phyloP scores from a whole-genome alignment of 2,329 filamentous ascomycete genomes.

The Sporothrix pseudoabietina region DNA sequence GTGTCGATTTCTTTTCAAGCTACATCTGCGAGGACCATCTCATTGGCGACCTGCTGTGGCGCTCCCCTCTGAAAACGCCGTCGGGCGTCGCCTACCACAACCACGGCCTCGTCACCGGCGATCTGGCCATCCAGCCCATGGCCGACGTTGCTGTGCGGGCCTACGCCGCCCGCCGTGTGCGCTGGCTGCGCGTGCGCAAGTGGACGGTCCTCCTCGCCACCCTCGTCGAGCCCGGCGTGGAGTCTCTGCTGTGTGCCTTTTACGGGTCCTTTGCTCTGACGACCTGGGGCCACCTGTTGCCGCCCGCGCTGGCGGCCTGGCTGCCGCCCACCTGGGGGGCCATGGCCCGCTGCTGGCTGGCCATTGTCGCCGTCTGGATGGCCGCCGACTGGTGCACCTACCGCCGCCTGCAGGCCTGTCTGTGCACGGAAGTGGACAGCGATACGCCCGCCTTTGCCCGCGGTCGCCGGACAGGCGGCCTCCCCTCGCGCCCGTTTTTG shows the following conservation, averaged over 20 bases:
- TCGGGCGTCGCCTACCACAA: slow-evolving; percentile 57
- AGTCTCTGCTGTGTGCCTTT: slow-evolving; percentile 79
- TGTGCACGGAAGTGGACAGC: slow-evolving; percentile 67
- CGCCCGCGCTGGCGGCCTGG: slow-evolving; percentile 46
- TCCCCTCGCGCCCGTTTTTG: slow-evolving; percentile 58
- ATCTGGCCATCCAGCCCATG: slow-evolving; percentile 88
- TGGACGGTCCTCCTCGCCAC: slow-evolving; percentile 90
- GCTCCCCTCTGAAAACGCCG: slow-evolving; percentile 55
- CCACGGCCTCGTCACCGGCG: slow-evolving; percentile 81
- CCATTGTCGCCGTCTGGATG: slow-evolving; percentile 71
- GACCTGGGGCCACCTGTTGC: slow-evolving; percentile 59
- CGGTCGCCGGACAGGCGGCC: slow-evolving; percentile 44
- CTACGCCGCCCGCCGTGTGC: slow-evolving; percentile 77
- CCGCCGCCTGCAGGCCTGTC: slow-evolving; percentile 70
- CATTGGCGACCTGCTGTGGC: slow-evolving; percentile 91
- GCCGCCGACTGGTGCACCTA: slow-evolving; percentile 73
- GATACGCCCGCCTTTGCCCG: slow-evolving; percentile 72
- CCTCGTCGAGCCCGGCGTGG: slow-evolving; percentile 87
- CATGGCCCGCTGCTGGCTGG: slow-evolving; percentile 66
- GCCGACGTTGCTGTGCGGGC: slow-evolving; percentile 74
- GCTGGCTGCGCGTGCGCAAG: slow-evolving; percentile 92
- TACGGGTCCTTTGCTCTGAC: slow-evolving; percentile 80
- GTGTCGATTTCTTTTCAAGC: slow-evolving; percentile 81
- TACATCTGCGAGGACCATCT: slow-evolving; percentile 98
- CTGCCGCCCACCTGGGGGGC: slow-evolving; percentile 63